These are phyloP conservation scores for Suhomyces choctaworum DNA, from an alignment of 1,139 yeast species.

Conservation along the genomic window DNA sequence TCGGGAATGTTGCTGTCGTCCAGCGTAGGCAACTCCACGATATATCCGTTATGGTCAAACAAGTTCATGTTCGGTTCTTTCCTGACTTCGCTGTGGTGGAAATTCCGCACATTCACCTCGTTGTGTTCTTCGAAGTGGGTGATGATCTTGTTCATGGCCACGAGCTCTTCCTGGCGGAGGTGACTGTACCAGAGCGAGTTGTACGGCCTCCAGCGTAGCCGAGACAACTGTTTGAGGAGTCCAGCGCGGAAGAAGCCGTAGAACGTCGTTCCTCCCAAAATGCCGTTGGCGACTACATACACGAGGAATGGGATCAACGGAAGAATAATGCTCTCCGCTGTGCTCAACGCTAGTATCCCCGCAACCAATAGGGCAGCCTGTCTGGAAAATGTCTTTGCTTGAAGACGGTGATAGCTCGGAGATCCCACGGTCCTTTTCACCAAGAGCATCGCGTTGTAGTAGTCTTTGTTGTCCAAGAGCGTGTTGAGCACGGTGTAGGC, in stretches of 20 bases:
- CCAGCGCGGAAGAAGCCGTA: conserved; percentile 17
- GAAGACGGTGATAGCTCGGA: neutral
- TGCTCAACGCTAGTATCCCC: neutral
- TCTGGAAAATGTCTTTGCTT: neutral
- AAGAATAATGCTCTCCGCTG: conserved; percentile 9
- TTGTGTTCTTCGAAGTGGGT: conserved; percentile 43
- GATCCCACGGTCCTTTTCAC: conserved; percentile 28
- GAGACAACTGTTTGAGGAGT: conserved; percentile 22
- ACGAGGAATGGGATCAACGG: conserved; percentile 16
- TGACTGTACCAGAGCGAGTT: conserved; percentile 24
- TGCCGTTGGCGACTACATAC: conserved; percentile 13
- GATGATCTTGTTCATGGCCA: conserved; percentile 32
- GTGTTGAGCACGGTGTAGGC: conserved; percentile 21
- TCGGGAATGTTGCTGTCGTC: conserved; percentile 13
- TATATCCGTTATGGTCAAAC: conserved; percentile 27
- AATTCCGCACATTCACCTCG: conserved; percentile 41
- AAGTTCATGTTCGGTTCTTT: conserved; percentile 20
- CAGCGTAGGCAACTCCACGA: conserved; percentile 28
- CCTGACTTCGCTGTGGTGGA: conserved; percentile 37
- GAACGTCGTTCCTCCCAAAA: conserved; percentile 11
- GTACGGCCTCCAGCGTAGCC: conserved; percentile 40
- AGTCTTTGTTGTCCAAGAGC: conserved; percentile 35
- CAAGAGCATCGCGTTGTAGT: conserved; percentile 33
- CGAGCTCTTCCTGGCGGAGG: conserved; percentile 31
- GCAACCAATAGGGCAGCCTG: neutral